These are phyloP conservation scores for Coniferiporia weirii DNA, from an alignment of 1,284 basidiomycete species.

Conservation along the genomic window DNA sequence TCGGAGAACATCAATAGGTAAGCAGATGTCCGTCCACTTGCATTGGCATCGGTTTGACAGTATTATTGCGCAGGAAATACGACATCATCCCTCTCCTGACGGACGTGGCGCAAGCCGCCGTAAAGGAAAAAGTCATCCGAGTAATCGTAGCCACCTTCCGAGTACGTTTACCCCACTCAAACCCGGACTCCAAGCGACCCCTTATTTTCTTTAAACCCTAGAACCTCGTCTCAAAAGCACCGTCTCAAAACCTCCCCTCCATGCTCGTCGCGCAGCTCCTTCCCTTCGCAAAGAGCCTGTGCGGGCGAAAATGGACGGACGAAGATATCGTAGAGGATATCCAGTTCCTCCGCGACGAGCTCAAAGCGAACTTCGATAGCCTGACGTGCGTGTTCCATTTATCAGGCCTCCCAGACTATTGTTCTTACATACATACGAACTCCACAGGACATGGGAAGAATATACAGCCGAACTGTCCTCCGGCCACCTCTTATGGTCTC, in stretches of 20 bases:
- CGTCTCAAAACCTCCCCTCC: conserved; percentile 79
- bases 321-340: conserved; percentile 93
- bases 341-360: conserved; percentile 77
- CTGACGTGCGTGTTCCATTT: conserved; percentile 62
- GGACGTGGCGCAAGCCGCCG: conserved; percentile 82
- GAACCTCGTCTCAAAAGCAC: conserved; percentile 85
- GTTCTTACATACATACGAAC: background rate
- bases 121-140: conserved; percentile 97
- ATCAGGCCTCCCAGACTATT: background rate
- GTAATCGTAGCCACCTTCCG: conserved; percentile 92
- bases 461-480: conserved; percentile 88
- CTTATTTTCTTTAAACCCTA: conserved; percentile 27
- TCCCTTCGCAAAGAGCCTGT: conserved; percentile 82
- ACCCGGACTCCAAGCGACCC: background rate
- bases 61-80: conserved; percentile 58
- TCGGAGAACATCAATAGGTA: conserved; percentile 82
- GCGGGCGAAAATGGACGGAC: conserved; percentile 87
- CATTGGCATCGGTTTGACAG: background rate
- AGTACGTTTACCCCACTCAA: conserved; percentile 37
- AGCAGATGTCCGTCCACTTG: conserved; percentile 15
- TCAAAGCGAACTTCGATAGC: conserved; percentile 79
- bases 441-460: conserved; percentile 90
- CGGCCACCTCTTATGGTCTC: conserved; percentile 91
- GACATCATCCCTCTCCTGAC: conserved; percentile 87
- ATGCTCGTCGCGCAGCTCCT: conserved; percentile 89